Evolutionary conservation across 2,329 filamentous ascomycete species (phyloP).

Genomic region (Ophiostoma novo-ulmi): DNA sequence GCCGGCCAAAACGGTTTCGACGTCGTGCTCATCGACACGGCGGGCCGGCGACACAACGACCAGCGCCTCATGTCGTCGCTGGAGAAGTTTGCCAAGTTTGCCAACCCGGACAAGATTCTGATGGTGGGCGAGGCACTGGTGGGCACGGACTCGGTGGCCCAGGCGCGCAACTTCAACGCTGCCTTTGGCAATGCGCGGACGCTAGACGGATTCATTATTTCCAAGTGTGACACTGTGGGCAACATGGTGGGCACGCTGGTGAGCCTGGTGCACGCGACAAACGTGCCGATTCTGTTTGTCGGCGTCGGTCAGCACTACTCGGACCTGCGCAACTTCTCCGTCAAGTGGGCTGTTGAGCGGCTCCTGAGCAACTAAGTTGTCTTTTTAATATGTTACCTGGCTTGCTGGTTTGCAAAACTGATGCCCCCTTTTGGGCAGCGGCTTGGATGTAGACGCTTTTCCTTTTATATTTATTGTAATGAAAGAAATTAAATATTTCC

Average conservation of each 20-base stretch:
- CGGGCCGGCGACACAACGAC: conserved; percentile 91
- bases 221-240: conserved; percentile 98
- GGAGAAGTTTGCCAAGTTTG: conserved; percentile 96
- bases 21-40: conserved; percentile 95
- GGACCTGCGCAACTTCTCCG: conserved; percentile 63
- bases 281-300: conserved; percentile 91
- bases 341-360: conserved; percentile 65
- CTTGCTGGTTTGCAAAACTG: not conserved
- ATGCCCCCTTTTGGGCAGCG: not conserved
- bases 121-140: conserved; percentile 91
- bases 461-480: not conserved
- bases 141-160: conserved; percentile 89
- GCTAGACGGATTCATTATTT: conserved; percentile 96
- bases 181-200: conserved; percentile 76
- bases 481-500: conserved; percentile 6
- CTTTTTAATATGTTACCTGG: not conserved
- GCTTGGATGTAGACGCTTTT: not conserved
- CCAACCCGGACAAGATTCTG: conserved; percentile 94
- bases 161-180: conserved; percentile 93
- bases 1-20: conserved; percentile 73
- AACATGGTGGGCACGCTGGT: conserved; percentile 96
- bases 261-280: conserved; percentile 94
- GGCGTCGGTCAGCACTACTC: conserved; percentile 67
- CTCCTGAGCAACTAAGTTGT: conserved; percentile 43
- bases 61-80: conserved; percentile 91